Evolutionary conservation across 2,329 filamentous ascomycete genomes (phyloP).

Genomic region (Xylariaceae sp.): DNA sequence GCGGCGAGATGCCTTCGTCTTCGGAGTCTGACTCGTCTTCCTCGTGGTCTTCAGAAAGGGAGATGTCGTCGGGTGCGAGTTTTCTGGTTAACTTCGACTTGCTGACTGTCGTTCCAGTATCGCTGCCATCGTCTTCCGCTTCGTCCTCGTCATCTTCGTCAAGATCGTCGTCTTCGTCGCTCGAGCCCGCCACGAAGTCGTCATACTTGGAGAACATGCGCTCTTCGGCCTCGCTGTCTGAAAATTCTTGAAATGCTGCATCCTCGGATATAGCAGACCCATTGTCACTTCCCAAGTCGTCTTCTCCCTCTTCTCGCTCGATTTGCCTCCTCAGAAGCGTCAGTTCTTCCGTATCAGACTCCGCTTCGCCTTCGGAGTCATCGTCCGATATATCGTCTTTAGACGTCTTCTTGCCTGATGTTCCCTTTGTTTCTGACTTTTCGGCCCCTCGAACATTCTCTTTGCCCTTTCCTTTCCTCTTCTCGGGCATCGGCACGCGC

Average conservation of each 20-base stretch:
- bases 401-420: slow-evolving; percentile 18
- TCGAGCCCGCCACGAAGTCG: slow-evolving; percentile 42
- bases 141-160: slow-evolving; percentile 31
- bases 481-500: slow-evolving; percentile 45
- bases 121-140: slow-evolving; percentile 29
- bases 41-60: slow-evolving; percentile 26
- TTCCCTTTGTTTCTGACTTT: slow-evolving; percentile 7
- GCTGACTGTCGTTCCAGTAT: slow-evolving; percentile 21
- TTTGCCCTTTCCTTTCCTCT: slow-evolving; percentile 33
- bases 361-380: slow-evolving; percentile 21
- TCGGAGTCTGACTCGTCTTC: slow-evolving; percentile 14
- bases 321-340: slow-evolving; percentile 30
- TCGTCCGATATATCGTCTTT: slow-evolving; percentile 14
- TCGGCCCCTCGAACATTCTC: slow-evolving; percentile 21
- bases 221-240: slow-evolving; percentile 32
- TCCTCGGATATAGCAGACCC: slow-evolving; percentile 19
- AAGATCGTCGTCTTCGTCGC: slow-evolving; percentile 38
- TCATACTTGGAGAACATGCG: slow-evolving; percentile 42
- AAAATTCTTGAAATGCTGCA: slow-evolving; percentile 23
- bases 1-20: slow-evolving; percentile 22
- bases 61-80: slow-evolving; percentile 20
- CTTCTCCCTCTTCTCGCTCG: slow-evolving; percentile 35
- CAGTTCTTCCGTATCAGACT: slow-evolving; percentile 24
- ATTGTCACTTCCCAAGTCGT: slow-evolving; percentile 23
- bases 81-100: slow-evolving; percentile 21